Base-by-base conservation (phyloP, 2,329 filamentous ascomycete genomes). In the Penicillium concentricum region DNA sequence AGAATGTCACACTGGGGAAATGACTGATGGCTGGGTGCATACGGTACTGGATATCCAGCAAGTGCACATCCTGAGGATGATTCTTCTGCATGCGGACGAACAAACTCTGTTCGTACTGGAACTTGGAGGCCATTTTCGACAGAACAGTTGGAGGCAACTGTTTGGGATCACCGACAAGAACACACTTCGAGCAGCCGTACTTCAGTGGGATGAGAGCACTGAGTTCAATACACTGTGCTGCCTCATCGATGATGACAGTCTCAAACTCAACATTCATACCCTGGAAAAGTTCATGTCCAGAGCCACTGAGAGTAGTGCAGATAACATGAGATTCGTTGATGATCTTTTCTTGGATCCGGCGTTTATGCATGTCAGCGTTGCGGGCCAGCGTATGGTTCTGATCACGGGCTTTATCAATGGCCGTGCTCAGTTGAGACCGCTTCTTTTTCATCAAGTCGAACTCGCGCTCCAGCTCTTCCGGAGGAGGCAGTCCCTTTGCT, bases 61-160 rank as follows among this genome's bases (percentile, higher is more conserved):
- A 82, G 78, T 99, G 93, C 16, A 99, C 87, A 62, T 95, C 89
- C 32, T 89, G 81, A 0, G 91, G 90, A 67, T 93, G 88, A 62
- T 97, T 97, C 67, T 87, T 87, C 72, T 97, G 94, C 93, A 99
- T 99, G 34, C 94, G 89, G 52, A 97, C 94, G 78, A 99, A 99
- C 76, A 99, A 80, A 82, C 91, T 96, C 77, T 99, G 94, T 70
- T 97, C 93, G 75, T 97, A 99, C 62, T 94, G 92, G 74, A 92
- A 97, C 37, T 87, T 85, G 15, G 92, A 90, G 5, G 94, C 94
- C 66, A 92, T 92, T 71, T 94, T 91, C 2, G 94, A 97, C 55
- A 99, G 84, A 9, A 99, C 94, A 0, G 94, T 99, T 0, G 94
- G 94, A 5, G 94, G 94, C 64, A 99, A 79, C 75, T 99, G 94